Conservation (phyloP, 108 stramenopile genomes). For the Discostella stelligeroides region DNA sequence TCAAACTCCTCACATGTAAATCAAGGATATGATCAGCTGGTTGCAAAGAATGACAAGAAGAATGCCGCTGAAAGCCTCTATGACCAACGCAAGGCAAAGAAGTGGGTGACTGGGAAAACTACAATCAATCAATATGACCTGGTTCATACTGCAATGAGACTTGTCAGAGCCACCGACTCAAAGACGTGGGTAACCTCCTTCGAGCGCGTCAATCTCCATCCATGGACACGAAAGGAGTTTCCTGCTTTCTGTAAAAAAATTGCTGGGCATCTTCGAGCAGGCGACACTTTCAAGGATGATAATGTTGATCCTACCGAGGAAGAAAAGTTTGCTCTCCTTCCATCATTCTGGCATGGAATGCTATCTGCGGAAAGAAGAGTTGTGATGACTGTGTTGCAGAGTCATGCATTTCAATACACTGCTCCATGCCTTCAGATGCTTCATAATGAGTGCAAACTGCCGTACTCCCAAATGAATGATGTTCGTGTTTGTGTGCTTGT, state of each 20-base stretch:
- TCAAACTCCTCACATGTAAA: constrained; percentile 25
- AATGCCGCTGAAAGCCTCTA: constrained; percentile 11
- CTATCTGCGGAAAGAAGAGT: neutral
- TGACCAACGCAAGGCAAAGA: constrained; percentile 1
- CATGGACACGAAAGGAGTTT: constrained; percentile 6
- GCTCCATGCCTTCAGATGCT: constrained; percentile 9
- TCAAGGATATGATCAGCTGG: constrained; percentile 31
- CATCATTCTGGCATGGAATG: constrained; percentile 38
- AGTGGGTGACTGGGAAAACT: constrained; percentile 9
- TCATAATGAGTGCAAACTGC: neutral
- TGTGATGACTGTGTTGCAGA: constrained; percentile 10
- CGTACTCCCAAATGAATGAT: constrained; percentile 3
- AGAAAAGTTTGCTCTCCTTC: constrained; percentile 22
- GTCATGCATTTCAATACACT: constrained; percentile 2
- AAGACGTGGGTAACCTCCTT: constrained; percentile 22
- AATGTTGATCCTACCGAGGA: neutral
- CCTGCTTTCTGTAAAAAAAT: constrained; percentile 3
- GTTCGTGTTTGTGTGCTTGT: constrained; percentile 15
- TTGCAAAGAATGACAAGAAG: constrained; percentile 31
- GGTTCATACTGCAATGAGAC: neutral
- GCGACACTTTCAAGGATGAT: neutral
- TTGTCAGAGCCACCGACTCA: neutral
- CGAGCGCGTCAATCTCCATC: constrained; percentile 11
- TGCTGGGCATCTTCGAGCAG: neutral
- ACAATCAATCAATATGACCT: constrained; percentile 24